Percentiles rank a stretch among this genome's conserved stretches.
phyloP scores from a whole-genome alignment of 73 alveolate species.

The Paramecium primaurelia region DNA sequence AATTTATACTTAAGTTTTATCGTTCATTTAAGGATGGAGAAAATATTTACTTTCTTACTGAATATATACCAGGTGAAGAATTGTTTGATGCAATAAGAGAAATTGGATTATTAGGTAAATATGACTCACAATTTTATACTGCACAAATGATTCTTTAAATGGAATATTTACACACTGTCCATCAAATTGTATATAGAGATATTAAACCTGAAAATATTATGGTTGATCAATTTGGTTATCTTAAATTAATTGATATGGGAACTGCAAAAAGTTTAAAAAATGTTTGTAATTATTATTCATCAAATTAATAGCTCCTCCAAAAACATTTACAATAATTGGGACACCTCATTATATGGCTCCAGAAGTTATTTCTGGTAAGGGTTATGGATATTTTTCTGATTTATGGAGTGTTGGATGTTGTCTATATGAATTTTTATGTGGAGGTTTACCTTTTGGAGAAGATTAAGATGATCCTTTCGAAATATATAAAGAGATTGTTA shows the following conservation, averaged over 20 bases:
- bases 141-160: slow-evolving; percentile 42
- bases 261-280: slow-evolving; percentile 46
- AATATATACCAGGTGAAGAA: slow-evolving; percentile 66
- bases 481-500: slow-evolving; percentile 68
- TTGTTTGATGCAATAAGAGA: slow-evolving; percentile 67
- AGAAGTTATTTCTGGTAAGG: slow-evolving; percentile 64
- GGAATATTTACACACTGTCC: slow-evolving; percentile 57
- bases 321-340: slow-evolving; percentile 60
- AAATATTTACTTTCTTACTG: slow-evolving; percentile 66
- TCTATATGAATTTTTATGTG: slow-evolving; percentile 63
- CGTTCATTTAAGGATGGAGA: slow-evolving; percentile 65
- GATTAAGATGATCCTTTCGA: slow-evolving; percentile 74
- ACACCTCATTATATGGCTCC: slow-evolving; percentile 69
- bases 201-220: slow-evolving; percentile 60
- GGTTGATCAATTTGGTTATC: slow-evolving; percentile 62
- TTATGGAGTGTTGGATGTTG: slow-evolving; percentile 61
- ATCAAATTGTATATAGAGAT: slow-evolving; percentile 59
- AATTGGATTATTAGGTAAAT: slow-evolving; percentile 45
- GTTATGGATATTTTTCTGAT: slow-evolving; percentile 55
- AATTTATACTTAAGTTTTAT: slow-evolving; percentile 64
- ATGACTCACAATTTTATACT: slow-evolving; percentile 52
- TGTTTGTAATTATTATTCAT: background rate
- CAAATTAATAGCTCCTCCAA: background rate
- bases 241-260: slow-evolving; percentile 63
- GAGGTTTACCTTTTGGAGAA: slow-evolving; percentile 78